A percentile compares a stretch with the other conserved stretches of the same genome.
Evolutionary conservation across 2,329 filamentous ascomycete species (phyloP).

Genomic region (Coniochaeta ligniaria): DNA sequence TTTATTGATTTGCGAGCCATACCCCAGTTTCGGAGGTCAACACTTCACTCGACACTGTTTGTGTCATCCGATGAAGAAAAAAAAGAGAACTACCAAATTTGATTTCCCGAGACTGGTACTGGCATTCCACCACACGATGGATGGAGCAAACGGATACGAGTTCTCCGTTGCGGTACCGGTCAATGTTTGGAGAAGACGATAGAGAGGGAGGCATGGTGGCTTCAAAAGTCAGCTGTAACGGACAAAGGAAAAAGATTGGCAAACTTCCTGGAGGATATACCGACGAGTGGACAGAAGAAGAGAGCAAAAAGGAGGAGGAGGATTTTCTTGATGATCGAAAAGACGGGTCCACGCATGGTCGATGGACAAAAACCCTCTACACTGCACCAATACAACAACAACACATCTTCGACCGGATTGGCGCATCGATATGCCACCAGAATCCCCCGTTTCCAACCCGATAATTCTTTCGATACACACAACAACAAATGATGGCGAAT

Average conservation of each 20-base stretch:
- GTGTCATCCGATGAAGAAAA: conserved; percentile 7
- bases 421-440: background rate
- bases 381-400: conserved; percentile 2
- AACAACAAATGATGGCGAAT: background rate
- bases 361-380: conserved; percentile 6
- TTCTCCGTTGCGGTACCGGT: background rate
- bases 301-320: conserved; percentile 2
- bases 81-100: conserved; percentile 8
- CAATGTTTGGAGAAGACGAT: background rate
- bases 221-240: conserved; percentile 1
- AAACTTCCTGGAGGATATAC: conserved; percentile 4
- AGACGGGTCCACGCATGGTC: conserved; percentile 5
- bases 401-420: background rate
- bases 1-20: conserved; percentile 10
- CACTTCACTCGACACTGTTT: background rate
- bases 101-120: background rate
- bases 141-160: background rate
- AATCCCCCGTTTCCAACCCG: background rate
- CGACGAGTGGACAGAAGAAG: background rate
- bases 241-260: conserved; percentile 11
- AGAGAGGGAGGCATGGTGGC: background rate
- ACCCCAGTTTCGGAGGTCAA: conserved; percentile 4
- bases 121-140: background rate
- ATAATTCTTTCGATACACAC: background rate
- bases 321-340: background rate